Base-by-base conservation (phyloP, 768 basidiomycete species). In the Chalciporus piperatus region DNA sequence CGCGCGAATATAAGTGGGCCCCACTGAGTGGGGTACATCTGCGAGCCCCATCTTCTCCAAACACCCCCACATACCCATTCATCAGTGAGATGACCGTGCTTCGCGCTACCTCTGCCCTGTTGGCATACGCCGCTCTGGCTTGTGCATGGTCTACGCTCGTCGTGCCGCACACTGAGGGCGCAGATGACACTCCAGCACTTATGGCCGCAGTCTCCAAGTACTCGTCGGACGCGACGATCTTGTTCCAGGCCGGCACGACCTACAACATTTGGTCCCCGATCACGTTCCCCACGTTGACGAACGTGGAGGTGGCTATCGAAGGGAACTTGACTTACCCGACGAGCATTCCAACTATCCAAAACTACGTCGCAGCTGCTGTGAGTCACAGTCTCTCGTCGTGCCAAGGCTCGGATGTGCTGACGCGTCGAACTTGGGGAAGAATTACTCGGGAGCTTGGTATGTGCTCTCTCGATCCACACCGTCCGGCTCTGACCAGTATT, bases 221-320 rank as follows among this genome's bases (percentile, higher is more conserved):
- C 53, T 59, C 69, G 4, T 61, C 61, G 8, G 68, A 80, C 52
- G 70, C 81, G 20, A 80, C 78, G 5, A 83, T 84, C 57, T 52
- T 84, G 5, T 85, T 85, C 64, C 45, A 76, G 59, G 72, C 78
- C 45, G 80, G 82, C 33, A 65, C 74, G 17, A 80, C 74, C 1
- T 86, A 85, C 59, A 85, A 84, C 57, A 76, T 83, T 6, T 82
- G 77, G 59, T 81, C 80, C 3, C 79, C 83, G 1, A 72, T 84
- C 66, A 75, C 70, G 49, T 85, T 85, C 48, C 79, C 81, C 0
- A 61, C 58, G 0, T 61, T 84, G 45, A 77, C 71, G 30, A 83
- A 83, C 53, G 82, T 84, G 16, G 81, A 82, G 52, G 70, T 85
- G 19, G 65, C 65, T 27, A 72, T 84, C 48, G 76, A 82, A 46